A percentile compares a stretch with the other conserved stretches of the same genome.
phyloP scores from a whole-genome alignment of 495 filamentous ascomycete genomes.

The Monascus purpureus region DNA sequence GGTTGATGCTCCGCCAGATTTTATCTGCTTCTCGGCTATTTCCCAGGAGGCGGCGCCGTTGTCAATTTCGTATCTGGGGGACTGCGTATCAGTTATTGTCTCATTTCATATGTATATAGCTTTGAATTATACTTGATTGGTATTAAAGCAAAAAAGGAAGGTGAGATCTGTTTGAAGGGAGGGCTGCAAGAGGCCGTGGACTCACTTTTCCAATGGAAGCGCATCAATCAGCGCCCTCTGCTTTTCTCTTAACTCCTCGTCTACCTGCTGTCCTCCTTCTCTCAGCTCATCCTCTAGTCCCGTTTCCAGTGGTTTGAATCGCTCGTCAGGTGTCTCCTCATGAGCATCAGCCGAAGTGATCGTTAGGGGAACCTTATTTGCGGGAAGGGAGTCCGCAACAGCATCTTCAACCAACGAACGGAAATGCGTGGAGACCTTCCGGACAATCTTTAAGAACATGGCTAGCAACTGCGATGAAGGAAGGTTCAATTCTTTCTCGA shows the following conservation, averaged over 20 bases:
- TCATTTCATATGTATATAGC: too few relatives aligned
- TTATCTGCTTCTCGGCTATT: conserved; percentile 68
- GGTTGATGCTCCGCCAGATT: conserved; percentile 45
- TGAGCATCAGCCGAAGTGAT: conserved; percentile 45
- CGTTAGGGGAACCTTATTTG: conserved; percentile 32
- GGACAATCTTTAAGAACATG: conserved; percentile 91
- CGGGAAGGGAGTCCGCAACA: conserved; percentile 55
- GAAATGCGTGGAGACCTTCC: conserved; percentile 72
- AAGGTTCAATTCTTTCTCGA: conserved; percentile 68
- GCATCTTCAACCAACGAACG: conserved; percentile 58
- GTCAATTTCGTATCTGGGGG: conserved; percentile 63
- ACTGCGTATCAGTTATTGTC: conserved; percentile 28
- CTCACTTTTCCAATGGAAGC: conserved; percentile 78
- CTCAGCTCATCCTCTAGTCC: conserved; percentile 75
- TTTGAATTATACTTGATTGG: too few relatives aligned
- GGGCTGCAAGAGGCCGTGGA: conserved; percentile 3
- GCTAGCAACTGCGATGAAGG: conserved; percentile 71
- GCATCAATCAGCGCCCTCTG: conserved; percentile 79
- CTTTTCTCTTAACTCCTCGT: conserved; percentile 56
- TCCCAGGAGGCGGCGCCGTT: conserved; percentile 61
- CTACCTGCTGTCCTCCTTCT: conserved; percentile 64
- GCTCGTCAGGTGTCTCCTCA: conserved; percentile 45
- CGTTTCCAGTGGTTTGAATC: conserved; percentile 54
- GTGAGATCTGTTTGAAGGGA: conserved; percentile 1
- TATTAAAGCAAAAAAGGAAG: conserved; percentile 1